Evolutionary conservation across 139 green algal genomes (phyloP), one percentile per base, ranked within the genome.

Genomic region (Ettlia oleoabundans): DNA sequence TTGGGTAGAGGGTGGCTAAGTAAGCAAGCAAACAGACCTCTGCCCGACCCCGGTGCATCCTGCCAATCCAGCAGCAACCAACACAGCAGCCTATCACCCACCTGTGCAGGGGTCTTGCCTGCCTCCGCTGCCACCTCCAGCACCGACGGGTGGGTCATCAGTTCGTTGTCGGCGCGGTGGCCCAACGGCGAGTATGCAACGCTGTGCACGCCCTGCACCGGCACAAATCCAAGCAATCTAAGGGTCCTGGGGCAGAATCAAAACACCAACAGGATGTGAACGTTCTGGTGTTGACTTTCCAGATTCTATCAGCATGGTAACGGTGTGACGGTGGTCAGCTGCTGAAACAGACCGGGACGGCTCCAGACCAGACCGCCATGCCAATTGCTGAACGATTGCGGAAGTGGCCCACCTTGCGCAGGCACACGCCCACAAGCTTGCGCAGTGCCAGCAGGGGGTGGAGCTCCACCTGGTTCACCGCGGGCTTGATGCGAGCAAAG

Each of bases 391-490:
- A 42, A 32, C 38, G 28, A 24, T 28, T 22, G 21, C n/a, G n/a
- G n/a, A n/a, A n/a, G n/a, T n/a, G n/a, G 22, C 77, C 32, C 42
- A 88, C 89, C 88, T 94, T 94, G 62, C 91, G 81, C 42, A 86
- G 82, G 66, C 87, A 91, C 66, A 92, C 86, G 24, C 93, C 93
- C 28, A 97, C 88, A 3, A 97, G 85, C 86, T 95, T 95, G 42
- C 93, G 86, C 80, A 96, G 88, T 19, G 92, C 52, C 43, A 94
- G 81, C 58, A 94, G 77, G 1, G 92, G 93, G 87, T 98, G 94
- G 81, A 97, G 86, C 92, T 97, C 94, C 19, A 94, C 66, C 84
- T 97, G 93, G 84, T 95, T 95, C n/a, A 93, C 87, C 1, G 89
- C 83, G 15, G 94, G 93, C 62, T 89, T 90, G 76, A 94, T 87